Evolutionary conservation across 169 alveolate genomes (phyloP), one percentile per base, ranked within the genome.

Genomic region (Plasmodium sp.): DNA sequence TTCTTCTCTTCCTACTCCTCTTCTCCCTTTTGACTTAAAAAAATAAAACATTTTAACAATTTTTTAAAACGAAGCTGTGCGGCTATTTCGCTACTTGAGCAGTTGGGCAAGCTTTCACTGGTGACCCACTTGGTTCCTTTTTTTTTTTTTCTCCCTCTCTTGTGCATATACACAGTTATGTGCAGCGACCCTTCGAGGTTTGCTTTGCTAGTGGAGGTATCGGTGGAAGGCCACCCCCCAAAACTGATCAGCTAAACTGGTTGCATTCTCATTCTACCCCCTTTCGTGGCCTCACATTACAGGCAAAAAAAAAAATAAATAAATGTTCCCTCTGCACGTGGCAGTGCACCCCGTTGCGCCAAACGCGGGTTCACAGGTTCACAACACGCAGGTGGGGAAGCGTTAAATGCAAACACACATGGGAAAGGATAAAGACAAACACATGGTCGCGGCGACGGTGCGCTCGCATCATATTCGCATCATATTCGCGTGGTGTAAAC

Each of bases 401-500:
- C 0, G 56, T 34, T 33, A 75, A 36, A 27, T 75, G 36, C 56
- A 75, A 34, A 41, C 31, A 75, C 45, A 75, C 45, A 27, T 75
- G 83, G 34, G 22, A 75, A 75, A 16, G 83, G 62, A 75, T 75
- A 75, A 75, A 75, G 33, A 67, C 77, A 67, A 67, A 67, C 77
- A 67, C 9, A 67, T 67, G 1, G 77, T 67, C 18, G 77, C 77
- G 33, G 77, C 77, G 77, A 22, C 39, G 16, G 39, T 67, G 39
- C 39, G 39, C 39, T 7, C 39, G 77, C 77, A 67, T 51, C 62
- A 51, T 12, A 51, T 51, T 51, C 27, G 16, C 62, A 22, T 22
- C 27, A 22, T 22, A 22, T 22, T 22, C 27, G 27, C 27, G 58
- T 48, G 58, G 58, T 48, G 58, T 22, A 22, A 22, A 22, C 27